Conservation (phyloP, 1,284 basidiomycete genomes). For the Tilletiaria anomala region DNA sequence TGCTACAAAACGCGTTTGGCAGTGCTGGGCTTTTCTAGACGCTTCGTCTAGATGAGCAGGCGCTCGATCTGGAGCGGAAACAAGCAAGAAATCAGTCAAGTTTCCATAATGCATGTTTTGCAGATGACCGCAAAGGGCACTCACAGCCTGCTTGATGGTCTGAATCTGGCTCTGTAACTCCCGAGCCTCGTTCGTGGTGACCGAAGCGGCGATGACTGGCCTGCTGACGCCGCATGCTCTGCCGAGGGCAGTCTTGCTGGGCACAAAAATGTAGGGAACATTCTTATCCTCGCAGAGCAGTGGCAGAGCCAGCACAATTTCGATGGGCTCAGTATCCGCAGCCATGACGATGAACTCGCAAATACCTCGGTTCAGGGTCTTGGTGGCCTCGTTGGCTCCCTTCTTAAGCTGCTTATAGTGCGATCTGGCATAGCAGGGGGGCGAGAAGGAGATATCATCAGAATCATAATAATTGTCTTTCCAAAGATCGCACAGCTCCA, state of each 20-base stretch:
- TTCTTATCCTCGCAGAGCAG: slow-evolving; percentile 99
- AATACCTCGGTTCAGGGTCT: slow-evolving; percentile 96
- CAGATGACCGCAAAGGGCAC: too few species aligned
- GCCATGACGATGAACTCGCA: slow-evolving; percentile 97
- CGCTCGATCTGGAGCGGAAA: slow-evolving; percentile 25
- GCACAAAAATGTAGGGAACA: slow-evolving; percentile 89
- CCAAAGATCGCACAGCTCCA: too few species aligned
- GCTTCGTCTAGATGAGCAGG: slow-evolving; percentile 25
- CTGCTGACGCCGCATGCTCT: slow-evolving; percentile 90
- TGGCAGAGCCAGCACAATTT: slow-evolving; percentile 92
- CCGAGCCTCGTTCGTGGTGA: slow-evolving; percentile 88
- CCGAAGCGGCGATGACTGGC: slow-evolving; percentile 84
- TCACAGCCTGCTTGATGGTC: slow-evolving; percentile 54
- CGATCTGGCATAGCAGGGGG: too few species aligned
- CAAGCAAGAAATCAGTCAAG: neutral
- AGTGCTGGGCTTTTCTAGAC: too few species aligned
- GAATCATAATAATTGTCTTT: too few species aligned
- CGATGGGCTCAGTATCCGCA: slow-evolving; percentile 77
- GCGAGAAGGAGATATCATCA: slow-evolving; percentile 27
- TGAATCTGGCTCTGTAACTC: slow-evolving; percentile 82
- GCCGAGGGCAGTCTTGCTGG: slow-evolving; percentile 83
- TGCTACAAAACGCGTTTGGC: neutral
- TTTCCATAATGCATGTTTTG: neutral
- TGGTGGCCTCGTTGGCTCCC: slow-evolving; percentile 86
- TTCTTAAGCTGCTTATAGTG: slow-evolving; percentile 97